Evolutionary conservation across 78 protist genomes (phyloP).

Genomic region (Monosiga brevicollis): DNA sequence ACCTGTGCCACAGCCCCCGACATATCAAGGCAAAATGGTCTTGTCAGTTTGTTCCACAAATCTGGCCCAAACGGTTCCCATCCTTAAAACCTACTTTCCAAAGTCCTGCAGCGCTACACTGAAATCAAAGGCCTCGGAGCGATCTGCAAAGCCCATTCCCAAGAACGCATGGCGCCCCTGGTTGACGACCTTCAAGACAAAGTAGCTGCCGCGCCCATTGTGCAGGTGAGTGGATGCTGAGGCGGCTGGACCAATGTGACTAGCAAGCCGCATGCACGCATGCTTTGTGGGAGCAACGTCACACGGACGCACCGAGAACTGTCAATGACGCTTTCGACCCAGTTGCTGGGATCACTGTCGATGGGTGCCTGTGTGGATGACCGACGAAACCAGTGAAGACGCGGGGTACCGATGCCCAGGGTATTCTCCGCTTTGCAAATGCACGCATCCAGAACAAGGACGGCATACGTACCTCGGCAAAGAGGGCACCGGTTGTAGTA

Average conservation of each 20-base stretch:
- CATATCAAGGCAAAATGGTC: neutral
- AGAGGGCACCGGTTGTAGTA: neutral
- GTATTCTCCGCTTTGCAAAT: no score
- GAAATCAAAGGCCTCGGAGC: neutral
- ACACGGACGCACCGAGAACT: neutral
- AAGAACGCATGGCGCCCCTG: neutral
- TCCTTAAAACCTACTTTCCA: neutral
- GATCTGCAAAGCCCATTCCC: neutral
- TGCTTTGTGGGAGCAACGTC: neutral
- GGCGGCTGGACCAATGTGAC: neutral
- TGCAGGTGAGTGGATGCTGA: neutral
- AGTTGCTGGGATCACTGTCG: no score
- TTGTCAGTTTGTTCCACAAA: neutral
- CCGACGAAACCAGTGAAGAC: no score
- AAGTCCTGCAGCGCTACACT: neutral
- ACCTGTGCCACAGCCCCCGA: neutral
- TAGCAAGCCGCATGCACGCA: neutral
- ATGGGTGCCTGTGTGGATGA: neutral
- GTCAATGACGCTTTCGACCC: neutral
- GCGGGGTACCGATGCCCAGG: no score
- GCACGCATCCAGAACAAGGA: no score
- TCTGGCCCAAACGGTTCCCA: neutral
- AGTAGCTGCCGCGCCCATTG: neutral
- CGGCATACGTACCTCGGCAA: neutral
- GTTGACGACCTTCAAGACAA: neutral